Evolutionary conservation across 176 grass and related monocot genomes (phyloP), one percentile per base, ranked within the genome.

Genomic region (Guadua angustifolia): DNA sequence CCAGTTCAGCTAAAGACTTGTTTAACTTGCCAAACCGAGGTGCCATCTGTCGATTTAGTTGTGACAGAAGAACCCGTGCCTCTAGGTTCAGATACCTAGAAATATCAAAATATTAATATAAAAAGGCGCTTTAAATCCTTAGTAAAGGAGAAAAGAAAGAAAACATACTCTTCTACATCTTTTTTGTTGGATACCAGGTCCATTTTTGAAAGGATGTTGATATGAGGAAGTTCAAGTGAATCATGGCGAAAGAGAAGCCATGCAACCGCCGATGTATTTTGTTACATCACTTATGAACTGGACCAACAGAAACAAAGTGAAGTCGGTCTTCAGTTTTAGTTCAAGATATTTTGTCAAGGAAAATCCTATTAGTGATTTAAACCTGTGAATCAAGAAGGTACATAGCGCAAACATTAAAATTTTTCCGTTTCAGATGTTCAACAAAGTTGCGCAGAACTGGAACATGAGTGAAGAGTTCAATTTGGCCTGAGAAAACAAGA

Each of bases 141-240:
- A 52, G 22, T 65, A 71, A 59, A 47, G 51, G 14, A 58, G 25
- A 67, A 42, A 45, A 79, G 17, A 67, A 65, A 44, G 9, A 52
- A 47, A 82, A 83, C 86, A 71, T 92, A 99, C 93, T 99, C 89
- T 77, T 99, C 91, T 51, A 94, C 77, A 82, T 94, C 89, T 64
- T 94, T 99, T 90, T 99, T 96, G 70, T 99, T 92, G 68, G 88
- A 43, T 22, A 92, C 91, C 52, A 99, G 70, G 69, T 99, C 97
- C 97, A 99, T 99, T 74, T 99, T 99, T 44, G 97, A 92, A 83
- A 99, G 97, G 61, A 99, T 96, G 82, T 99, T 99, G 73, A 99
- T 83, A 74, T 99, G 97, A 43, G 97, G 93, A 82, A 99, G 84
- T 88, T 99, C 97, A 75, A 99, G 97, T 99, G 97, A 89, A 99